Evolutionary conservation across 768 basidiomycete genomes (phyloP), one percentile per base, ranked within the genome.

Genomic region (Boletus edulis): DNA sequence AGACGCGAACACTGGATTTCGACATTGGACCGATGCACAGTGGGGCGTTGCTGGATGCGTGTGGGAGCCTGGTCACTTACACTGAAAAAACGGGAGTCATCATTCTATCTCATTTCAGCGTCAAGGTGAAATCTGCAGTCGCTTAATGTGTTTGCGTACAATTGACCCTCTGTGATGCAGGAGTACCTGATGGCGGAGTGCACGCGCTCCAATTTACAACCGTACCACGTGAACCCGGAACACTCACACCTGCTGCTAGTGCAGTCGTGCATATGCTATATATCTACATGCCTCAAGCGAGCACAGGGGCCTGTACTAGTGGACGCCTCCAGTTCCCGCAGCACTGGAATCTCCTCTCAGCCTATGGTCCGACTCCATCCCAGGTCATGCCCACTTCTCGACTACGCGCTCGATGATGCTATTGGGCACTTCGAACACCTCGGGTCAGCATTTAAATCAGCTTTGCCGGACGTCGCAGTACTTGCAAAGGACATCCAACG

Each of bases 61-160:
- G 55, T 18, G 45, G 55, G n/a, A 56, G 52, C 20, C 20, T 56
- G 4, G 45, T 56, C 15, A 55, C 55, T 3, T 56, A 55, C 13
- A 41, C 5, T 14, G 32, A 42, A 40, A 35, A 42, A n/a, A 55
- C 52, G 18, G 52, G 4, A 1, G 17, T 47, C 5, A 37, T 56
- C 12, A 55, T 46, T 5, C 39, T 56, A 11, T 41, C 55, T n/a
- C 53, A 56, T 12, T 41, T 15, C 12, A 56, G 53, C 13, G 53
- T 48, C 15, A 55, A 38, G 46, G 55, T 56, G 27, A 17, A 27
- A 10, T 5, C 27, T 38, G 27, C 1, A 13, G 1, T 15, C 18
- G 9, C 8, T 5, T 49, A 27, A 27, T 38, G 4, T 34, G 22
- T 37, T n/a, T 39, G 12, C 13, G 7, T 22, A 17, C 15, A 24